Conservation (phyloP, 352 stramenopile genomes). For the Phytophthora cactorum region DNA sequence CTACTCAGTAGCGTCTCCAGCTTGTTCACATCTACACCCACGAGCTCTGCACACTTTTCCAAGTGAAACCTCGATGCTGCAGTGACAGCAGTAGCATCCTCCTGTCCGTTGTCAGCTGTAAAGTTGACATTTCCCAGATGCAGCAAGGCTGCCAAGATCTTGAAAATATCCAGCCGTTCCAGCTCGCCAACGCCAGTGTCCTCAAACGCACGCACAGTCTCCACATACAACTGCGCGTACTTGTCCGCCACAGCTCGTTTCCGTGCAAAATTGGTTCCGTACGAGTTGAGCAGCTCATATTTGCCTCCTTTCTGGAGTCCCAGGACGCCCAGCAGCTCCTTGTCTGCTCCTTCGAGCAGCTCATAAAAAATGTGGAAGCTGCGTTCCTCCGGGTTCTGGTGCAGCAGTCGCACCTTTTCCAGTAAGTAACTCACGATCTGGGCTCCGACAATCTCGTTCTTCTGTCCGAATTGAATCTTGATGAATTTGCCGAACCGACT, state of each 20-base stretch:
- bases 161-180: slow-evolving; percentile 66
- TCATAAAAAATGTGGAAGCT: slow-evolving; percentile 98
- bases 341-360: slow-evolving; percentile 84
- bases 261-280: slow-evolving; percentile 53
- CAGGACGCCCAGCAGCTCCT: slow-evolving; percentile 68
- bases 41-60: slow-evolving; percentile 85
- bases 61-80: slow-evolving; percentile 52
- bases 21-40: slow-evolving; percentile 82
- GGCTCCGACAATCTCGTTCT: slow-evolving; percentile 89
- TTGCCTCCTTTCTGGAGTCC: slow-evolving; percentile 65
- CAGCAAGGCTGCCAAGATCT: slow-evolving; percentile 91
- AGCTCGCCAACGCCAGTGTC: slow-evolving; percentile 67
- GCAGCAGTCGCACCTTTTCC: slow-evolving; percentile 96
- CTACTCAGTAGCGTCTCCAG: slow-evolving; percentile 92
- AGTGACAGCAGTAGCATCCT: slow-evolving; percentile 52
- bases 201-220: slow-evolving; percentile 79
- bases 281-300: slow-evolving; percentile 92
- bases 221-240: slow-evolving; percentile 62
- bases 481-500: slow-evolving; percentile 97
- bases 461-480: slow-evolving; percentile 90
- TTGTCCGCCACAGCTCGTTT: slow-evolving; percentile 45
- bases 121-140: slow-evolving; percentile 97
- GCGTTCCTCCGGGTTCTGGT: slow-evolving; percentile 91
- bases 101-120: slow-evolving; percentile 40
- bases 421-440: slow-evolving; percentile 97